Conservation (phyloP, 441 rosid species). For the Melastoma candidum region DNA sequence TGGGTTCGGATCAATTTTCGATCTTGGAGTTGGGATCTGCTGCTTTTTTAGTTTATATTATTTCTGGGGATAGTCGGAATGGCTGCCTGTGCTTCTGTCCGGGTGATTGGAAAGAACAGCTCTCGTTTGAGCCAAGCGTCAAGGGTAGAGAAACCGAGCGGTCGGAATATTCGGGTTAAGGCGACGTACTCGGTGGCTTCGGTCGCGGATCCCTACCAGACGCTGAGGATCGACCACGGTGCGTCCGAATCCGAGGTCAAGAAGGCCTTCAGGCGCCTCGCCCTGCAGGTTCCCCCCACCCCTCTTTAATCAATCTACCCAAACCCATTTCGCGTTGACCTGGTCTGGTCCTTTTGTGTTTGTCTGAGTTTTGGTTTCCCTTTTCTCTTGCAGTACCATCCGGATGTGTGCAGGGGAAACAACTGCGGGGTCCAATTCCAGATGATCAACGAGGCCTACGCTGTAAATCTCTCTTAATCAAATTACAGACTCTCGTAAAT, state of each 20-base stretch:
- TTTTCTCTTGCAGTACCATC: constrained; percentile 36
- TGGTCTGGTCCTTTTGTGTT: too few species aligned
- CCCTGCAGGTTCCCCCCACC: background rate
- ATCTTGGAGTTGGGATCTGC: too few species aligned
- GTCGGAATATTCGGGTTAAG: background rate
- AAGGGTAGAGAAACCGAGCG: background rate
- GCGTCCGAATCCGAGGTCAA: constrained; percentile 15
- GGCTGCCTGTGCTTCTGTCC: background rate
- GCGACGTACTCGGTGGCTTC: constrained; percentile 6
- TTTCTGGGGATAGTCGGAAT: too few species aligned
- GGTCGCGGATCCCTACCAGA: constrained; percentile 12
- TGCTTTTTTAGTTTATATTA: too few species aligned
- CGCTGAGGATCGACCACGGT: constrained; percentile 8
- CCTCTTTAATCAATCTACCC: too few species aligned
- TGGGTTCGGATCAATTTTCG: too few species aligned
- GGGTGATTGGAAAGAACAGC: background rate
- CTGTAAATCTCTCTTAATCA: constrained; percentile 28
- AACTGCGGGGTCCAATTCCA: constrained; percentile 70
- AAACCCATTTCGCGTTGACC: too few species aligned
- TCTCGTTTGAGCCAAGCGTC: background rate
- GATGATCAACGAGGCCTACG: constrained; percentile 74
- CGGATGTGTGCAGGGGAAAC: constrained; percentile 88
- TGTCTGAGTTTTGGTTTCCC: too few species aligned
- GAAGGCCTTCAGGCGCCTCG: constrained; percentile 11
- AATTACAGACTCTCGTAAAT: too few species aligned